These are phyloP conservation scores for Rutstroemia sp. DNA, from an alignment of 2,329 filamentous ascomycete genomes.

Conservation along the genomic window DNA sequence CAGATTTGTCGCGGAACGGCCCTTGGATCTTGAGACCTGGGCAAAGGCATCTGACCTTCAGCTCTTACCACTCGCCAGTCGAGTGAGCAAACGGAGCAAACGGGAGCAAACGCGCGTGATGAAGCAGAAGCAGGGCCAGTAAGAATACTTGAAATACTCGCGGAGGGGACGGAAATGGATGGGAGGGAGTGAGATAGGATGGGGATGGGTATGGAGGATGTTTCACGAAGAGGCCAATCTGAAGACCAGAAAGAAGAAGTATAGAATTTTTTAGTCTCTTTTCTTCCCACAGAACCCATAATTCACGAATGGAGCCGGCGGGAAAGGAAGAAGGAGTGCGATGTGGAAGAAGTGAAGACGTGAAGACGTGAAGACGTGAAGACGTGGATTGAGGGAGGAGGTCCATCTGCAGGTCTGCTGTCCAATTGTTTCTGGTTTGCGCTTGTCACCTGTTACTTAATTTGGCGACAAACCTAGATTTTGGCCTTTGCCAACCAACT, in stretches of 20 bases:
- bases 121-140: not conserved
- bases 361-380: too few relatives aligned
- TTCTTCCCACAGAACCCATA: not conserved
- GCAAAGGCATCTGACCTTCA: too few relatives aligned
- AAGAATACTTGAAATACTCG: not conserved
- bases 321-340: not conserved
- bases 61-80: too few relatives aligned
- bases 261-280: too few relatives aligned
- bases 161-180: not conserved
- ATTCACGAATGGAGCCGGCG: not conserved
- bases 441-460: not conserved
- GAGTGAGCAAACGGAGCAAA: too few relatives aligned
- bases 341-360: not conserved
- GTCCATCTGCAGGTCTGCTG: constrained; percentile 1
- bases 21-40: constrained; percentile 3
- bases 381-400: not conserved
- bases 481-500: not conserved
- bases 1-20: not conserved
- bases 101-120: not conserved
- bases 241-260: not conserved
- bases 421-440: constrained; percentile 6
- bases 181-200: not conserved
- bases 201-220: not conserved
- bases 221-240: not conserved
- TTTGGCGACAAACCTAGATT: not conserved